Percentiles rank a stretch among this genome's conserved stretches.
Conservation (phyloP, 768 basidiomycete species). For the Naganishia friedmannii region DNA sequence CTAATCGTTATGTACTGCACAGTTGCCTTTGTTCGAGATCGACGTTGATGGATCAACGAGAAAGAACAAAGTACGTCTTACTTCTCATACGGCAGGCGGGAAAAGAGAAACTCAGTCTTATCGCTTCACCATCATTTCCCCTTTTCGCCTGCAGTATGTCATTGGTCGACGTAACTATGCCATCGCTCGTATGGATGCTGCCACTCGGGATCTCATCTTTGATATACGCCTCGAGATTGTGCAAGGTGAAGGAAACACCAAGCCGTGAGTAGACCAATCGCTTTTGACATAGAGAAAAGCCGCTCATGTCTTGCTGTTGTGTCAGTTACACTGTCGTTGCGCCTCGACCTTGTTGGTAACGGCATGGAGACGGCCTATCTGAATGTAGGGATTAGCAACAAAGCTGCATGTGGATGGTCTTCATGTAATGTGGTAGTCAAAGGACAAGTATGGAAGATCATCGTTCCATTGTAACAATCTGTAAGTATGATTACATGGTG, state of each 20-base stretch:
- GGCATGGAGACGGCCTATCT: no score
- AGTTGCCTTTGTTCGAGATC: slow-evolving; percentile 72
- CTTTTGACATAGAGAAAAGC: neutral
- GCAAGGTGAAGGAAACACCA: slow-evolving; percentile 77
- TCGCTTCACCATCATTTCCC: no score
- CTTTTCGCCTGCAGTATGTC: slow-evolving; percentile 55
- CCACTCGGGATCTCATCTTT: slow-evolving; percentile 67
- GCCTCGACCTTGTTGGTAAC: slow-evolving; percentile 13
- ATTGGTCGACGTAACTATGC: slow-evolving; percentile 91
- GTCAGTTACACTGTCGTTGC: slow-evolving; percentile 1
- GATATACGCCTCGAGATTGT: slow-evolving; percentile 81
- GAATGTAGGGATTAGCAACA: no score
- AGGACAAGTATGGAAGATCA: no score
- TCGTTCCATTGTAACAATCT: no score
- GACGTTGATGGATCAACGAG: slow-evolving; percentile 74
- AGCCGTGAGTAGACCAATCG: slow-evolving; percentile 58
- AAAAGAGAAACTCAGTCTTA: neutral
- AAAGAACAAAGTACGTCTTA: slow-evolving; percentile 59
- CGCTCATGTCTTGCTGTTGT: neutral
- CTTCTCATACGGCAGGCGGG: neutral
- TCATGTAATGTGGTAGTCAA: no score
- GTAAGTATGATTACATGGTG: no score
- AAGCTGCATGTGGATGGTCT: no score
- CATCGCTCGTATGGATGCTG: slow-evolving; percentile 61
- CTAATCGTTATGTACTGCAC: neutral